Percentiles rank a stretch among this genome's conserved stretches.
Conservation (phyloP, 768 basidiomycete species). For the Suillus subaureus region DNA sequence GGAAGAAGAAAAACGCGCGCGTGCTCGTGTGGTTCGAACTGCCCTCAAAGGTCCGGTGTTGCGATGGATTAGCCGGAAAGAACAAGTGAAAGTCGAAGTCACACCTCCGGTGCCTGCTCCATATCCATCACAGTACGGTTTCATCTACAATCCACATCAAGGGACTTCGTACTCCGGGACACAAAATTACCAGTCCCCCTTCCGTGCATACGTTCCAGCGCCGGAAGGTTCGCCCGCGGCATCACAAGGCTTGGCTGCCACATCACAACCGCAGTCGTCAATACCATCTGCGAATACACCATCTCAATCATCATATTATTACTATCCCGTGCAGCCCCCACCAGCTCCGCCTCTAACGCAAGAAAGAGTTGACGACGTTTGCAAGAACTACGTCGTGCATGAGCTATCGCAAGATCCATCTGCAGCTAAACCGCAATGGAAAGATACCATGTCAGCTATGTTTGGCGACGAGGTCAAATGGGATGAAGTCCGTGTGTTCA, state of each 20-base stretch:
- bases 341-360: constrained; percentile 21
- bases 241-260: neutral
- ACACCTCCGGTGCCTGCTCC: constrained; percentile 27
- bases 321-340: constrained; percentile 3
- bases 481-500: constrained; percentile 69
- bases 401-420: constrained; percentile 52
- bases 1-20: constrained; percentile 82
- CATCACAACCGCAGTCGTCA: neutral
- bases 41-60: constrained; percentile 66
- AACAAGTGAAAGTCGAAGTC: constrained; percentile 51
- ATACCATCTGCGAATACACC: constrained; percentile 10
- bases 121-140: constrained; percentile 22
- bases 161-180: constrained; percentile 20
- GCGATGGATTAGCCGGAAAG: constrained; percentile 69
- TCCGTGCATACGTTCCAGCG: constrained; percentile 26
- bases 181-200: constrained; percentile 22
- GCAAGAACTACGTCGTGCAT: constrained; percentile 74
- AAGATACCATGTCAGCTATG: constrained; percentile 76
- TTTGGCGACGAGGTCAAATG: constrained; percentile 87
- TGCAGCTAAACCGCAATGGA: constrained; percentile 59
- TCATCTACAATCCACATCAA: constrained; percentile 21
- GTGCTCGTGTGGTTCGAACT: constrained; percentile 59
- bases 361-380: constrained; percentile 49
- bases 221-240: neutral
- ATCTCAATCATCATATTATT: constrained; percentile 2